Conservation (phyloP, 2,329 filamentous ascomycete genomes). For the Talaromyces islandicus region DNA sequence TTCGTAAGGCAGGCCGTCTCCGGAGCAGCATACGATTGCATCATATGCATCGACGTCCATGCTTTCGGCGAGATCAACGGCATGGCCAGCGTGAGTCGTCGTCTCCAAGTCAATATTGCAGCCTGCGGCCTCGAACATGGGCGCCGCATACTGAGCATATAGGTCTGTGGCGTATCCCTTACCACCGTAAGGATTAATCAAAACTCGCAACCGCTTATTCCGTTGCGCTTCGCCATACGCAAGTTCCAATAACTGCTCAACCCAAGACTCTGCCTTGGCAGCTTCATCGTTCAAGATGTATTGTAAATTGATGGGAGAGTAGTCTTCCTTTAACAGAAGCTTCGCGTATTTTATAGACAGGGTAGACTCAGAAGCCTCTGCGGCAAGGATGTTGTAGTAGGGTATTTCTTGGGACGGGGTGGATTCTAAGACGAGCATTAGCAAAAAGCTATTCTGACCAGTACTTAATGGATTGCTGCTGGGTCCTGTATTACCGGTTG, state of each 20-base stretch:
- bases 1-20: slow-evolving; percentile 86
- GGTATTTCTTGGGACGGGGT: slow-evolving; percentile 58
- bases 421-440: slow-evolving; percentile 13
- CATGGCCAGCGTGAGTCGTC: slow-evolving; percentile 70
- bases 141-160: slow-evolving; percentile 70
- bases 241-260: slow-evolving; percentile 57
- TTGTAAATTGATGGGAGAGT: slow-evolving; percentile 56
- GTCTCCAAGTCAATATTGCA: slow-evolving; percentile 69
- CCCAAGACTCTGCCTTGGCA: slow-evolving; percentile 53
- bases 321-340: slow-evolving; percentile 51
- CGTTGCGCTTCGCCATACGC: slow-evolving; percentile 66
- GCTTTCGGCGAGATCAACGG: slow-evolving; percentile 66
- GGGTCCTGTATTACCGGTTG: neutral
- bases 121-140: slow-evolving; percentile 74
- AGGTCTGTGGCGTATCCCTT: slow-evolving; percentile 68
- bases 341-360: slow-evolving; percentile 70
- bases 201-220: slow-evolving; percentile 73
- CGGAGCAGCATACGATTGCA: slow-evolving; percentile 81
- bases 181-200: slow-evolving; percentile 88
- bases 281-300: slow-evolving; percentile 55
- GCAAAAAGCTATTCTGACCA: neutral
- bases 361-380: slow-evolving; percentile 54
- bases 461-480: neutral
- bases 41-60: slow-evolving; percentile 77
- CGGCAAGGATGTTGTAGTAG: slow-evolving; percentile 81